Evolutionary conservation across 306 rosid species (phyloP).

Genomic region (Pachyrhizus erosus): DNA sequence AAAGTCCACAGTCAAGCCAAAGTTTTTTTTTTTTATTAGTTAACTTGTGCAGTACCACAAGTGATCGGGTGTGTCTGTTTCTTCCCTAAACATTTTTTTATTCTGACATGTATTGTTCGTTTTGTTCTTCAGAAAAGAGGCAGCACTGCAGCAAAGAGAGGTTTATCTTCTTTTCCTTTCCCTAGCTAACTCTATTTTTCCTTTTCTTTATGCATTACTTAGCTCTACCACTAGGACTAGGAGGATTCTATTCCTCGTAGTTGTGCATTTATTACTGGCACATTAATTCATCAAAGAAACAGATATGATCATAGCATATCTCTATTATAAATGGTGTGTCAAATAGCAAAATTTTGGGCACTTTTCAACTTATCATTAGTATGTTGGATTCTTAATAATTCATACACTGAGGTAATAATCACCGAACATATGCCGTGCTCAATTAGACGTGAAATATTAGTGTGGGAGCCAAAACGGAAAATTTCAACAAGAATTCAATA

Average conservation of each 20-base stretch:
- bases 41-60: neutral
- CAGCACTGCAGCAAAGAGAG: constrained; percentile 94
- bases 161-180: constrained; percentile 50
- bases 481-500: neutral
- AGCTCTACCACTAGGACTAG: neutral
- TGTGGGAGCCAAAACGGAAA: neutral
- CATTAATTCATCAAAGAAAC: constrained; percentile 5
- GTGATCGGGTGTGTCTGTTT: constrained; percentile 6
- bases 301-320: neutral
- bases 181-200: neutral
- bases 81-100: constrained; percentile 30
- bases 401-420: neutral
- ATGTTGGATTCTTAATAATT: neutral
- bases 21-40: neutral
- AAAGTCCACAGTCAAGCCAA: neutral
- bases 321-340: neutral
- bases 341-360: neutral
- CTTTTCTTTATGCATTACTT: neutral
- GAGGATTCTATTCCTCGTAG: constrained; percentile 21
- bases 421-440: neutral
- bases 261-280: neutral
- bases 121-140: constrained; percentile 84
- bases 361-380: neutral
- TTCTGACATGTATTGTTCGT: constrained; percentile 44
- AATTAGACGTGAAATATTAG: neutral